Conservation (phyloP, 192 early-diverging fungal genomes). For the Coemansia sp. region DNA sequence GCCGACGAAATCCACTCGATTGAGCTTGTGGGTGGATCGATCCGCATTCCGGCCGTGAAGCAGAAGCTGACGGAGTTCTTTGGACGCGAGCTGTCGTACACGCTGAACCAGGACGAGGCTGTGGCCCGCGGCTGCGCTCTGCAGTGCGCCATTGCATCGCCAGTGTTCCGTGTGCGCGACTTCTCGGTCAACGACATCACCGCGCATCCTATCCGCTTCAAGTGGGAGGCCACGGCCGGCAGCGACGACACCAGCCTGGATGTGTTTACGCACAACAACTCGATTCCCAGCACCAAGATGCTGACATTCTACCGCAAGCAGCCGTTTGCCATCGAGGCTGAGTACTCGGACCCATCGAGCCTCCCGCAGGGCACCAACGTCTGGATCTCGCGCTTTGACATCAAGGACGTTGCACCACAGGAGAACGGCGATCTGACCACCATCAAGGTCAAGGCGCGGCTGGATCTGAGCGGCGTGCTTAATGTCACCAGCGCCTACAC, state of each 20-base stretch:
- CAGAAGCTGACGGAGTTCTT: slow-evolving; percentile 85
- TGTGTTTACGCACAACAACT: slow-evolving; percentile 84
- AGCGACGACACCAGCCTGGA: slow-evolving; percentile 79
- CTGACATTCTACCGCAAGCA: slow-evolving; percentile 88
- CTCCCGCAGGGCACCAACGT: slow-evolving; percentile 77
- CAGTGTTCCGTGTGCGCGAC: slow-evolving; percentile 97
- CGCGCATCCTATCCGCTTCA: slow-evolving; percentile 84
- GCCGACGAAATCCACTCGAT: slow-evolving; percentile 88
- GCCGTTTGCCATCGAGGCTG: slow-evolving; percentile 79
- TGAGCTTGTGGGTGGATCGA: slow-evolving; percentile 91
- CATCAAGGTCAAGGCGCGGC: slow-evolving; percentile 88
- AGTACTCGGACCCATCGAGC: slow-evolving; percentile 67
- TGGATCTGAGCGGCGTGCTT: slow-evolving; percentile 84
- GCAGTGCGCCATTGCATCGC: slow-evolving; percentile 95
- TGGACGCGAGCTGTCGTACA: slow-evolving; percentile 82
- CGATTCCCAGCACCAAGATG: slow-evolving; percentile 86
- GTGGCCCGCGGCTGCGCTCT: slow-evolving; percentile 94
- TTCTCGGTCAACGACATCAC: slow-evolving; percentile 91
- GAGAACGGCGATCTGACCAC: slow-evolving; percentile 68
- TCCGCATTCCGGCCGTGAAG: slow-evolving; percentile 94
- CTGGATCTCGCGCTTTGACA: slow-evolving; percentile 81
- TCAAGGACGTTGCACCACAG: slow-evolving; percentile 76
- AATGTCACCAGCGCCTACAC: slow-evolving; percentile 81
- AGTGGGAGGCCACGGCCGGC: slow-evolving; percentile 67
- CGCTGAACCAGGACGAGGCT: slow-evolving; percentile 98